These are phyloP conservation scores for Pythium folliculosum DNA, from an alignment of 352 stramenopile species.

Conservation along the genomic window DNA sequence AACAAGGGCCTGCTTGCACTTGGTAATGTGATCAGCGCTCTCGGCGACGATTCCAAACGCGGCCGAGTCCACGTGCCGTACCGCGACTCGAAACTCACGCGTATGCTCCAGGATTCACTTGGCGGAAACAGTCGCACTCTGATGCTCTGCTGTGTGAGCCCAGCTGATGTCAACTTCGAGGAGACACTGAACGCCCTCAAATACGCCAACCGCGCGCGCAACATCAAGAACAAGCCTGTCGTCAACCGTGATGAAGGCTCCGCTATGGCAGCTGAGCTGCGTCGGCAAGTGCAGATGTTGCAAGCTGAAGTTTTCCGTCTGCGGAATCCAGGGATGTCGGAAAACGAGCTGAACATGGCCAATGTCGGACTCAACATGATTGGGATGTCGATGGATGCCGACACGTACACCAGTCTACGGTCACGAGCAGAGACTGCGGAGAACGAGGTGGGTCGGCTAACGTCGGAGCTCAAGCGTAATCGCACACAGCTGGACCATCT, in stretches of 20 bases:
- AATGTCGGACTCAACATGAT: constrained; percentile 65
- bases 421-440: constrained; percentile 76
- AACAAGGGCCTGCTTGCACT: constrained; percentile 98
- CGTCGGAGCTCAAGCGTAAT: constrained; percentile 72
- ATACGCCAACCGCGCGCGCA: constrained; percentile 90
- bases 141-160: constrained; percentile 93
- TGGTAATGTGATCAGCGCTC: constrained; percentile 97
- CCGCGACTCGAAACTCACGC: constrained; percentile 93
- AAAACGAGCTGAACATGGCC: constrained; percentile 73
- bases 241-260: constrained; percentile 86
- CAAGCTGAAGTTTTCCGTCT: constrained; percentile 83
- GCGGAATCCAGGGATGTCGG: constrained; percentile 76
- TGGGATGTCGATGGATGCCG: constrained; percentile 67
- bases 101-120: constrained; percentile 92
- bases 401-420: constrained; percentile 76
- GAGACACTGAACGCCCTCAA: constrained; percentile 93
- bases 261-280: constrained; percentile 68
- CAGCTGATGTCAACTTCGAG: constrained; percentile 89
- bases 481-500: constrained; percentile 79
- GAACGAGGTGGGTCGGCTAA: constrained; percentile 75
- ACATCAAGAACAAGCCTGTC: constrained; percentile 90
- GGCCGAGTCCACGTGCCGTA: constrained; percentile 93
- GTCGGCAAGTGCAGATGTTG: constrained; percentile 77
- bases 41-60: constrained; percentile 92
- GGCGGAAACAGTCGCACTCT: constrained; percentile 92